phyloP scores from a whole-genome alignment of 78 protist species.

The Dictyostelium firmibasis region DNA sequence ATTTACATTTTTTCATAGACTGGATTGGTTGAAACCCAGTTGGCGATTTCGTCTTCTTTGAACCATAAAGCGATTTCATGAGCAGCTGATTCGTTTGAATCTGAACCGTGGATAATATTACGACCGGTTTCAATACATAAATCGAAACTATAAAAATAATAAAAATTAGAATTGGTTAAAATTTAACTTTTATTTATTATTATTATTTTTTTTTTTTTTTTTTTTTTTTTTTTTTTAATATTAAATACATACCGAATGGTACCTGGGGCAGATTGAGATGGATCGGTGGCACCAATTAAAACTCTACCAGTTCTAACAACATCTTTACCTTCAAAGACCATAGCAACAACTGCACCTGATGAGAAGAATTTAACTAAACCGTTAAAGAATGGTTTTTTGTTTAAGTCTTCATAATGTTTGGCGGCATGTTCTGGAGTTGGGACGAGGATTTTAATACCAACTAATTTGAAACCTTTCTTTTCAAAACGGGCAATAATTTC shows the following conservation, averaged over 20 bases:
- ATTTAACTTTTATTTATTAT: no score
- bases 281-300: slow-evolving; percentile 88
- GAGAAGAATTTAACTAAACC: slow-evolving; percentile 79
- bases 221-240: no score
- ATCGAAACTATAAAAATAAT: slow-evolving; percentile 31
- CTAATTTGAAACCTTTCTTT: slow-evolving; percentile 88
- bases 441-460: slow-evolving; percentile 84
- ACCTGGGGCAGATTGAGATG: slow-evolving; percentile 83
- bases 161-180: not conserved
- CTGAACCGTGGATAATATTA: slow-evolving; percentile 81
- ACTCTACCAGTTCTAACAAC: slow-evolving; percentile 77
- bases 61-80: slow-evolving; percentile 87
- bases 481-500: slow-evolving; percentile 93
- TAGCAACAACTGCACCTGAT: slow-evolving; percentile 93
- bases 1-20: not conserved
- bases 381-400: slow-evolving; percentile 83
- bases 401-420: slow-evolving; percentile 85
- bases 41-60: slow-evolving; percentile 54
- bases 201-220: not conserved
- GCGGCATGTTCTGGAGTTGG: slow-evolving; percentile 81
- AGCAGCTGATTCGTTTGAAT: slow-evolving; percentile 78
- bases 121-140: slow-evolving; percentile 82
- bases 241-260: slow-evolving; percentile 80
- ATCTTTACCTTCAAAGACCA: slow-evolving; percentile 93
- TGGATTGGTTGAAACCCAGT: slow-evolving; percentile 11